These are phyloP conservation scores for Mortierella sp. DNA, from an alignment of 371 early-diverging fungal genomes.

Conservation along the genomic window DNA sequence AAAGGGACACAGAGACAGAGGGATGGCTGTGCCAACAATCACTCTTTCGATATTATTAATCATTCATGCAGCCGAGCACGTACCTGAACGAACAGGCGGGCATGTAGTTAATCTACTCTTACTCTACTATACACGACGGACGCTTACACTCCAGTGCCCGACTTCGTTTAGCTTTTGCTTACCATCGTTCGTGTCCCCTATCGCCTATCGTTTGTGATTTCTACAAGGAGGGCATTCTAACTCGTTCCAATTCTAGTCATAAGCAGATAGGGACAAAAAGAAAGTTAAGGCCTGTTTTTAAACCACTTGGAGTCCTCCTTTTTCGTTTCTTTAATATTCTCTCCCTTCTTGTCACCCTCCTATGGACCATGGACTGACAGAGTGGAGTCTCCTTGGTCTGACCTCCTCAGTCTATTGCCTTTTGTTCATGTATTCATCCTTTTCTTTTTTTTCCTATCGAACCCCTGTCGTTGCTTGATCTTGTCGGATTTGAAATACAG, in stretches of 20 bases:
- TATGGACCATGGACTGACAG: neutral
- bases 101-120: neutral
- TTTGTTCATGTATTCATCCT: neutral
- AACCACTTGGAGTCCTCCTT: constrained; percentile 1
- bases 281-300: neutral
- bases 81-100: neutral
- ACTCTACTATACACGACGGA: neutral
- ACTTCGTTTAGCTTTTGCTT: neutral
- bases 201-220: too few species aligned
- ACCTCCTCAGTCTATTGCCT: neutral
- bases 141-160: too few species aligned
- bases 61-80: constrained; percentile 5
- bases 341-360: neutral
- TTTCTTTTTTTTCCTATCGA: neutral
- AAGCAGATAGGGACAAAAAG: neutral
- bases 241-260: neutral
- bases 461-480: neutral
- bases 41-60: neutral
- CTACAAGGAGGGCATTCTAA: neutral
- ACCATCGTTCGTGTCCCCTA: neutral
- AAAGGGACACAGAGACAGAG: neutral
- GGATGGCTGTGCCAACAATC: constrained; percentile 6
- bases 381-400: neutral
- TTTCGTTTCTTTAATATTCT: neutral
- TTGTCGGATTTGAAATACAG: neutral